A percentile compares a stretch with the other conserved stretches of the same genome.
phyloP scores from a whole-genome alignment of 257 asterid genomes.

The Solanum tarapatanum region DNA sequence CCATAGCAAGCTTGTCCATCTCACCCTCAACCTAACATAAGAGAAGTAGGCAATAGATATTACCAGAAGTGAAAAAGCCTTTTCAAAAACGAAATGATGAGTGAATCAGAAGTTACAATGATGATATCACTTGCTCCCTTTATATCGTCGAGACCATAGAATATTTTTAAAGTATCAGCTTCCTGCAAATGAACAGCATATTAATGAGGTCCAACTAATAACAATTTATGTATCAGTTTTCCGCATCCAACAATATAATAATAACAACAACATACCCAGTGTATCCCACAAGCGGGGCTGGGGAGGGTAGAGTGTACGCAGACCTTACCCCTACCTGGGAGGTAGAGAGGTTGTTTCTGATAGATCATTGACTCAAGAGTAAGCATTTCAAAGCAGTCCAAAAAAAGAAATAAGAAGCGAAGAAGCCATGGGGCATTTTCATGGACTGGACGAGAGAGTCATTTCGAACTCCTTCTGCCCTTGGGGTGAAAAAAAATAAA shows the following conservation, averaged over 20 bases:
- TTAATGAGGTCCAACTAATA: slow-evolving; percentile 1
- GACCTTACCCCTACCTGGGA: not conserved
- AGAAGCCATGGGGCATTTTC: not conserved
- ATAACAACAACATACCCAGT: not conserved
- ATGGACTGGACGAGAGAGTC: not conserved
- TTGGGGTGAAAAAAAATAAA: not conserved
- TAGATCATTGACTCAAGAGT: not conserved
- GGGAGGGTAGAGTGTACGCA: not conserved
- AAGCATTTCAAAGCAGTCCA: not conserved
- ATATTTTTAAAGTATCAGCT: slow-evolving; percentile 63
- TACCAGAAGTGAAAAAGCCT: not conserved
- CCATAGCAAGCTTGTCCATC: slow-evolving; percentile 98
- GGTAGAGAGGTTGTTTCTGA: not conserved
- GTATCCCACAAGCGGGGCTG: not conserved
- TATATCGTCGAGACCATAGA: slow-evolving; percentile 89
- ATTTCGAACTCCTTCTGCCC: not conserved
- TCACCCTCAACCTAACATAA: slow-evolving; percentile 87
- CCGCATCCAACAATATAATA: not conserved
- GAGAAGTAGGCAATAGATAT: slow-evolving; percentile 1
- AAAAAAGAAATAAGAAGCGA: not conserved
- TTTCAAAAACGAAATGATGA: not conserved
- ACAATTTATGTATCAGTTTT: not conserved
- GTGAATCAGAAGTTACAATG: slow-evolving; percentile 40
- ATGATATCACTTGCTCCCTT: slow-evolving; percentile 74
- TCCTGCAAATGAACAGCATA: slow-evolving; percentile 45